Conservation (phyloP, 768 basidiomycete genomes). For the Dioszegia aurantiaca region DNA sequence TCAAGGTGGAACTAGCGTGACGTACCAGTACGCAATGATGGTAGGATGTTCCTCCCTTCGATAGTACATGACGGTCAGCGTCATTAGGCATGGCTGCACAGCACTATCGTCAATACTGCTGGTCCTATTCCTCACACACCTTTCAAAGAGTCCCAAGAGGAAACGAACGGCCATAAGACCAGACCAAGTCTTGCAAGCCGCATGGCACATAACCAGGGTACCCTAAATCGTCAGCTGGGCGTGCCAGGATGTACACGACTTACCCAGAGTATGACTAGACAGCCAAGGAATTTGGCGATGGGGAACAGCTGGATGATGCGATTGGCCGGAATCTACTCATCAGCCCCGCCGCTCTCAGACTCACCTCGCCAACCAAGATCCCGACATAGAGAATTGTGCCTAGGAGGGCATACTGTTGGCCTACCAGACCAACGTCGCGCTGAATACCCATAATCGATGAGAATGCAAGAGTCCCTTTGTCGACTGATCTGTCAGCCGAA, state of each 20-base stretch:
- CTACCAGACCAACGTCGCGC: constrained; percentile 55
- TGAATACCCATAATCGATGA: constrained; percentile 45
- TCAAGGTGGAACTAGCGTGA: neutral
- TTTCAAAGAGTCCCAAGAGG: constrained; percentile 43
- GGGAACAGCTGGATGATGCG: constrained; percentile 57
- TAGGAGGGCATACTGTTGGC: constrained; percentile 59
- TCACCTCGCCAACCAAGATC: constrained; percentile 29
- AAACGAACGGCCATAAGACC: constrained; percentile 58
- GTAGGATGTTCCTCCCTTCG: constrained; percentile 58
- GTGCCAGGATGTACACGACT: constrained; percentile 17
- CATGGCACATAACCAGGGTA: constrained; percentile 57
- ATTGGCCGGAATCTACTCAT: constrained; percentile 30
- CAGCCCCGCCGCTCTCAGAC: constrained; percentile 3
- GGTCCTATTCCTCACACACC: too few relatives aligned
- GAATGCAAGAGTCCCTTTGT: constrained; percentile 41
- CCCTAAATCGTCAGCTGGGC: constrained; percentile 52
- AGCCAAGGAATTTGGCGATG: constrained; percentile 58
- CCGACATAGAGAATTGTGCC: constrained; percentile 34
- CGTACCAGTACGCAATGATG: constrained; percentile 21
- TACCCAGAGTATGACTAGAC: constrained; percentile 52
- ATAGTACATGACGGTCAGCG: constrained; percentile 57
- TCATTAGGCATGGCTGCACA: constrained; percentile 33
- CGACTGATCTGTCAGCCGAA: constrained; percentile 19
- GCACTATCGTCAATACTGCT: constrained; percentile 13
- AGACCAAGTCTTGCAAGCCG: constrained; percentile 53